These are phyloP conservation scores for Lactarius quietus DNA, from an alignment of 768 basidiomycete species.

Conservation along the genomic window DNA sequence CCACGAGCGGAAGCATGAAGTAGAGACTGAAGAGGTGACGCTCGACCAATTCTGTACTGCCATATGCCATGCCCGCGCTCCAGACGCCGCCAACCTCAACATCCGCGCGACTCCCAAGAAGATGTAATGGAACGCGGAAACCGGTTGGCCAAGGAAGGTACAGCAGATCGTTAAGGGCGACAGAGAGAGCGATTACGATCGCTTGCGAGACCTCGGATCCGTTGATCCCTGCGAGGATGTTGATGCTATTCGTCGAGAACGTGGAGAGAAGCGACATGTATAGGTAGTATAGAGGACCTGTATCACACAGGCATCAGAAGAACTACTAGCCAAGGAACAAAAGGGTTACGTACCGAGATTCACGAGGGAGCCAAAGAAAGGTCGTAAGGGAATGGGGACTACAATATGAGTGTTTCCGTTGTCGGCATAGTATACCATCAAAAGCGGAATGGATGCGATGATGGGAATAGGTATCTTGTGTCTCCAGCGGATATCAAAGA, in stretches of 20 bases:
- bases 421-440: constrained; percentile 97
- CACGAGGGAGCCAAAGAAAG: constrained; percentile 71
- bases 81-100: constrained; percentile 75
- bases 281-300: constrained; percentile 91
- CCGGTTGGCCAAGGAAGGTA: constrained; percentile 88
- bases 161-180: constrained; percentile 87
- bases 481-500: constrained; percentile 98
- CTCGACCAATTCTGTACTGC: constrained; percentile 82
- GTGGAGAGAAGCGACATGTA: constrained; percentile 97
- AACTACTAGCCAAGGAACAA: not conserved
- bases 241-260: constrained; percentile 97
- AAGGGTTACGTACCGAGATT: constrained; percentile 65
- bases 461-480: constrained; percentile 97
- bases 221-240: constrained; percentile 97
- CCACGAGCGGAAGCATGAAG: constrained; percentile 94
- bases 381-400: constrained; percentile 78
- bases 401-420: constrained; percentile 91
- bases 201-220: constrained; percentile 95
- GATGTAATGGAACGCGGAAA: constrained; percentile 67
- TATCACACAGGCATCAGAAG: constrained; percentile 4
- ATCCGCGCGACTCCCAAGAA: constrained; percentile 62
- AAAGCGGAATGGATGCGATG: constrained; percentile 89
- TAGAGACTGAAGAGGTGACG: constrained; percentile 95
- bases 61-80: constrained; percentile 82
- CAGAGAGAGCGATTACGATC: constrained; percentile 84